Percentiles rank a stretch among this genome's conserved stretches.
Evolutionary conservation across 441 rosid genomes (phyloP).

Genomic region (Populus trichocarpa): DNA sequence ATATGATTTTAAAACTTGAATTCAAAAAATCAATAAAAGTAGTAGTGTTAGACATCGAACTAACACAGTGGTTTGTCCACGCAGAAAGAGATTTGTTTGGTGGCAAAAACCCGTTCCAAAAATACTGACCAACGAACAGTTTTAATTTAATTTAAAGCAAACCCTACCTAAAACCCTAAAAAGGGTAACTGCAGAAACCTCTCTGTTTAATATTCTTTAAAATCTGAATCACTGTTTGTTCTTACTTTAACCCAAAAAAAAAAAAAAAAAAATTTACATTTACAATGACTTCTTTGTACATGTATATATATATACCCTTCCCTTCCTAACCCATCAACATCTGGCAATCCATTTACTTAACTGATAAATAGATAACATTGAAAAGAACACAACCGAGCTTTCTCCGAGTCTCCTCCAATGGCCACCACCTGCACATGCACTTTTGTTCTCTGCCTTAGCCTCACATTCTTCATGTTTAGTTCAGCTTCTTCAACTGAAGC

Average conservation of each 20-base stretch:
- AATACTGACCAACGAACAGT: not conserved
- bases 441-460: slow-evolving; percentile 30
- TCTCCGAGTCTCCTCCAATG: slow-evolving; percentile 42
- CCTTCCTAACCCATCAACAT: slow-evolving; percentile 4
- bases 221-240: no score
- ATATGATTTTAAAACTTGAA: no score
- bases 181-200: not conserved
- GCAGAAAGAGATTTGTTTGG: no score
- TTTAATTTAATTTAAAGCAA: no score
- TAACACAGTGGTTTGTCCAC: no score
- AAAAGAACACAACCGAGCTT: slow-evolving; percentile 20
- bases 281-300: no score
- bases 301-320: no score
- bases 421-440: slow-evolving; percentile 38
- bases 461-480: slow-evolving; percentile 38
- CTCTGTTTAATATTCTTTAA: not conserved
- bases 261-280: no score
- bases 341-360: slow-evolving; percentile 6
- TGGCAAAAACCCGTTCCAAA: no score
- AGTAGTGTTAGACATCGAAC: no score
- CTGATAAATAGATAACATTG: slow-evolving; percentile 18
- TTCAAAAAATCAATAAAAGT: no score
- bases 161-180: not conserved
- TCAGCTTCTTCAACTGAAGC: slow-evolving; percentile 45
- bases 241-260: not conserved